phyloP scores from a whole-genome alignment of 257 asterid genomes.

The Mitragyna speciosa region DNA sequence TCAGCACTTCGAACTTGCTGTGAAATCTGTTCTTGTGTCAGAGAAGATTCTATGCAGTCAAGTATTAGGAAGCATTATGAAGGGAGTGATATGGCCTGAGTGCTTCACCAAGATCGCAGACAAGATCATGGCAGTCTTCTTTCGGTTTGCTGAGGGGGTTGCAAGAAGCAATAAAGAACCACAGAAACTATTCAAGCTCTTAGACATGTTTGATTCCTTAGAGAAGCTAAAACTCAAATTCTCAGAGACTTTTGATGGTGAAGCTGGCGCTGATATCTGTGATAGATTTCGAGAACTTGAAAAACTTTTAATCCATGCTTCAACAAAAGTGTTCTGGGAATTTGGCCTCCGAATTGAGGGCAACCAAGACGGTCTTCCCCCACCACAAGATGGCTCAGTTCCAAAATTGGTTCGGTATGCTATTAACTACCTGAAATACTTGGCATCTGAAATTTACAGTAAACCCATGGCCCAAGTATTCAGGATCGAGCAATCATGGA shows the following conservation, averaged over 20 bases:
- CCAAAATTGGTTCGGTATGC: constrained; percentile 76
- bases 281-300: constrained; percentile 62
- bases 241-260: constrained; percentile 50
- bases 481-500: constrained; percentile 66
- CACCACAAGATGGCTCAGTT: constrained; percentile 70
- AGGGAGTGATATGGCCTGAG: constrained; percentile 60
- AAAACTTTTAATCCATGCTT: constrained; percentile 68
- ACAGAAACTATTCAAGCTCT: constrained; percentile 79
- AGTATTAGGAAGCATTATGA: constrained; percentile 53
- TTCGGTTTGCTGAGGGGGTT: constrained; percentile 83
- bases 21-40: constrained; percentile 51
- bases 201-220: constrained; percentile 69
- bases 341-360: constrained; percentile 78
- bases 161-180: constrained; percentile 79
- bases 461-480: constrained; percentile 54
- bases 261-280: constrained; percentile 60
- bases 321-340: constrained; percentile 65
- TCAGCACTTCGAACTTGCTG: constrained; percentile 62
- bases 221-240: constrained; percentile 55
- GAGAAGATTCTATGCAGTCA: constrained; percentile 59
- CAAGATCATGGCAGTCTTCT: constrained; percentile 91
- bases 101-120: constrained; percentile 78
- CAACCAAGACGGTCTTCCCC: constrained; percentile 61
- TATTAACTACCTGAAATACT: constrained; percentile 64
- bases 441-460: constrained; percentile 47